Base-by-base conservation (phyloP, 225 moss, liverwort and hornwort species). In the Bryoerythrophyllum caledonicum region DNA sequence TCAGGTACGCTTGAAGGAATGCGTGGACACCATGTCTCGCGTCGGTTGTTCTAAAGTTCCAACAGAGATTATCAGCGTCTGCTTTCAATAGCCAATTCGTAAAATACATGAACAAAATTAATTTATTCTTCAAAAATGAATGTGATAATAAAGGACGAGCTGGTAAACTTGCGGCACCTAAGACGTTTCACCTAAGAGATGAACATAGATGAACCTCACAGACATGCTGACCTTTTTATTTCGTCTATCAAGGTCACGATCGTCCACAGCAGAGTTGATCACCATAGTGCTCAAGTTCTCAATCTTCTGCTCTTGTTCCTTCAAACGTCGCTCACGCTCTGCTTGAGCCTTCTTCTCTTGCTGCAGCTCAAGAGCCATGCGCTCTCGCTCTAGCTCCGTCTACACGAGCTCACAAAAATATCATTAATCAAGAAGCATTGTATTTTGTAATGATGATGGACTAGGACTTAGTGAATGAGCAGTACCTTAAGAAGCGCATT, bases 21-120 rank as follows among this genome's bases (percentile, higher is more conserved):
- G 63, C 89, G 86, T 57, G 96, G 90, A 81, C 94, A 94, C 96
- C 96, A 97, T 43, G 94, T 97, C 83, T 94, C 96, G 44, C 94
- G 94, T 43, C 96, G 90, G 74, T 93, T 91, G 66, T 84, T 91
- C 92, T 94, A 55, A 60, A 80, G 38, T 71, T 68, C 72, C 52
- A 64, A 75, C 74, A 55, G 17, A 60, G 64, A 71, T 24, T 81
- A 65, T 30, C 26, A 68, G 49, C 34, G 61, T 69, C 65, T 57
- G 74, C 62, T 71, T 32, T 35, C 13, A 58, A 14, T 55, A 4
- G n/a, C n/a, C 74, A 68, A 28, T 53, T 24, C 14, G 68, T 63
- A 52, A 59, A 40, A 51, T 63, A 20, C 23, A 55, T 55, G n/a
- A 55, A n/a, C 3, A 23, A 23, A 55, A 55, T 12, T 2, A 5